Evolutionary conservation across 352 stramenopile genomes (phyloP).

Genomic region (Globisporangium cylindrosporum): DNA sequence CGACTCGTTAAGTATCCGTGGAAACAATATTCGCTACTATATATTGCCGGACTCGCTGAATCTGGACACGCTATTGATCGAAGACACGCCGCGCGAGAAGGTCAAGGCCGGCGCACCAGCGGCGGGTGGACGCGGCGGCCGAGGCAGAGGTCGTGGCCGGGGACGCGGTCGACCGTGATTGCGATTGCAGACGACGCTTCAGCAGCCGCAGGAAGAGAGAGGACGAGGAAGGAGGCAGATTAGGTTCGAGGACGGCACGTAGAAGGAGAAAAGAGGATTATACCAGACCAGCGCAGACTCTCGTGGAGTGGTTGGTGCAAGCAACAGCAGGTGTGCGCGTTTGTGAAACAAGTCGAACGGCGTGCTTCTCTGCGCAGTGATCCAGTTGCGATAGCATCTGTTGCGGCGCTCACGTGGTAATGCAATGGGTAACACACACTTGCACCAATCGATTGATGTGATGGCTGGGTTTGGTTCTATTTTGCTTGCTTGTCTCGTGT

Average conservation of each 20-base stretch:
- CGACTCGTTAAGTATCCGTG: conserved; percentile 96
- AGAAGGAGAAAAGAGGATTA: conserved; percentile 3
- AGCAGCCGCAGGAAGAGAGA: background rate
- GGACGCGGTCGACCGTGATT: conserved; percentile 33
- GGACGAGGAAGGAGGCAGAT: background rate
- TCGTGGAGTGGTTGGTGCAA: background rate
- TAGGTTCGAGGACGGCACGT: background rate
- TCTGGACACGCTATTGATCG: conserved; percentile 98
- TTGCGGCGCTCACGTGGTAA: background rate
- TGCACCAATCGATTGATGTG: background rate
- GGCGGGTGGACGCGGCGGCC: conserved; percentile 67
- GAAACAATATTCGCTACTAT: conserved; percentile 98
- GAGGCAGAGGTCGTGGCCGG: conserved; percentile 74
- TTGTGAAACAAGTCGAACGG: background rate
- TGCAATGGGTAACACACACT: background rate
- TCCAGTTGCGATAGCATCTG: background rate
- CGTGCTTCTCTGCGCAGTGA: background rate
- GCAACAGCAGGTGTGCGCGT: background rate
- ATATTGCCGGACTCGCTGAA: conserved; percentile 96
- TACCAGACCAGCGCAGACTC: background rate
- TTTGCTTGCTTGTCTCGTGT: background rate
- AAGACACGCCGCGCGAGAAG: conserved; percentile 97
- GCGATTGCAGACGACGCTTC: conserved; percentile 1
- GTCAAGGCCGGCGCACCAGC: conserved; percentile 70
- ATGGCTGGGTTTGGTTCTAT: background rate